A percentile compares a stretch with the other conserved stretches of the same genome.
Evolutionary conservation across 768 basidiomycete genomes (phyloP).

Genomic region (Kwoniella mangroviensis): DNA sequence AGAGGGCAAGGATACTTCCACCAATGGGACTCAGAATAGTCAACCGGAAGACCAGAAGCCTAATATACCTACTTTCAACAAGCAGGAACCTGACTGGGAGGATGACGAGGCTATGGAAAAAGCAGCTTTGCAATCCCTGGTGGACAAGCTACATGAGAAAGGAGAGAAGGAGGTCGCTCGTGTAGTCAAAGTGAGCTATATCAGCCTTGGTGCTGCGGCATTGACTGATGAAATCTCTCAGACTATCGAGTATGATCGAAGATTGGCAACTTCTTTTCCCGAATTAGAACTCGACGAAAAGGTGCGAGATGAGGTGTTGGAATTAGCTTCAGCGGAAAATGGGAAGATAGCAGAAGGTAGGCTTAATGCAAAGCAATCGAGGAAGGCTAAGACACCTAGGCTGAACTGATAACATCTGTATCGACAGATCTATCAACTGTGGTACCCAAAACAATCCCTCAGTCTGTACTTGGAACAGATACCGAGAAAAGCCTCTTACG

Average conservation of each 20-base stretch:
- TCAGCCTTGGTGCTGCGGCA: background rate
- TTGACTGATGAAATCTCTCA: slow-evolving; percentile 50
- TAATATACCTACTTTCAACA: too few species aligned
- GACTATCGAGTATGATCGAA: slow-evolving; percentile 81
- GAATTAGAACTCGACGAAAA: slow-evolving; percentile 67
- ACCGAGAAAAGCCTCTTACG: slow-evolving; percentile 72
- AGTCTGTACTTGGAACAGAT: slow-evolving; percentile 32
- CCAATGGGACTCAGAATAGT: background rate
- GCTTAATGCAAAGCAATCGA: background rate
- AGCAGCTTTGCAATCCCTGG: slow-evolving; percentile 67
- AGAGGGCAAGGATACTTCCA: slow-evolving; percentile 4
- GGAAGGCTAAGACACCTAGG: too few species aligned
- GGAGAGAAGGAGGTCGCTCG: slow-evolving; percentile 81
- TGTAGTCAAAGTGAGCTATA: slow-evolving; percentile 67
- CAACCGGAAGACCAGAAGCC: background rate
- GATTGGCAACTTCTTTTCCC: slow-evolving; percentile 69
- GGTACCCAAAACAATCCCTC: slow-evolving; percentile 26
- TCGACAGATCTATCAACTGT: too few species aligned
- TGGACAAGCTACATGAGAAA: slow-evolving; percentile 84
- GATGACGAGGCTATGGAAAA: slow-evolving; percentile 46
- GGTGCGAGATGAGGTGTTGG: slow-evolving; percentile 68
- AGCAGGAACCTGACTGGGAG: slow-evolving; percentile 27
- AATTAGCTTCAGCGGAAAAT: slow-evolving; percentile 59
- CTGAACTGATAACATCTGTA: too few species aligned
- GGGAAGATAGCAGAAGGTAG: slow-evolving; percentile 10